Conservation (phyloP, 2,329 filamentous ascomycete genomes). For the Paecilomyces niveus region DNA sequence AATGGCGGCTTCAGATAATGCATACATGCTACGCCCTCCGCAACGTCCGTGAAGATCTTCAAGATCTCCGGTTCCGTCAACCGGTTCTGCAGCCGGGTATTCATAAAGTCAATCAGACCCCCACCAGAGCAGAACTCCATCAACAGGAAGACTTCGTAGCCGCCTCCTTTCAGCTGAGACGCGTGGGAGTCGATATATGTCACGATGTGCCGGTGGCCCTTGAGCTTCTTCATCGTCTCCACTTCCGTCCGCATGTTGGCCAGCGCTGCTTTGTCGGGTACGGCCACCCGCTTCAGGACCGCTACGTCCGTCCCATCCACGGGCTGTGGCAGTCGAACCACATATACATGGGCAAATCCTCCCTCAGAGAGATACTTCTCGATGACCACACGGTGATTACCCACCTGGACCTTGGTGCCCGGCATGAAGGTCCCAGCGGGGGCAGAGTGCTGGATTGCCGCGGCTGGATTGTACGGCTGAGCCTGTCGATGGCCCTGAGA, state of each 20-base stretch:
- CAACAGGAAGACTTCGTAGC: constrained; percentile 94
- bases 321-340: constrained; percentile 75
- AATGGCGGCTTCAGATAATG: constrained; percentile 94
- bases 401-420: constrained; percentile 95
- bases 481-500: constrained; percentile 20
- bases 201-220: constrained; percentile 92
- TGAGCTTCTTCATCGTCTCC: constrained; percentile 99
- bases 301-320: constrained; percentile 72
- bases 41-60: constrained; percentile 92
- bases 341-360: constrained; percentile 96
- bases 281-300: constrained; percentile 89
- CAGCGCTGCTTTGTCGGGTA: constrained; percentile 90
- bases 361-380: constrained; percentile 97
- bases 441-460: constrained; percentile 19
- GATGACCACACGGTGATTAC: constrained; percentile 84
- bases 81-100: constrained; percentile 90
- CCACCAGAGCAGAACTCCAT: constrained; percentile 98
- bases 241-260: constrained; percentile 97
- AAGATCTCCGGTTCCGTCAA: constrained; percentile 96
- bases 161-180: constrained; percentile 82
- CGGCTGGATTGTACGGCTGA: constrained; percentile 28
- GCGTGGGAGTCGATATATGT: constrained; percentile 98
- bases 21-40: constrained; percentile 96
- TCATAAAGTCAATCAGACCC: constrained; percentile 98
- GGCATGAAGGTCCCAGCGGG: constrained; percentile 83